Evolutionary conservation across 768 basidiomycete species (phyloP).

Genomic region (Xanthoconium stramineum): DNA sequence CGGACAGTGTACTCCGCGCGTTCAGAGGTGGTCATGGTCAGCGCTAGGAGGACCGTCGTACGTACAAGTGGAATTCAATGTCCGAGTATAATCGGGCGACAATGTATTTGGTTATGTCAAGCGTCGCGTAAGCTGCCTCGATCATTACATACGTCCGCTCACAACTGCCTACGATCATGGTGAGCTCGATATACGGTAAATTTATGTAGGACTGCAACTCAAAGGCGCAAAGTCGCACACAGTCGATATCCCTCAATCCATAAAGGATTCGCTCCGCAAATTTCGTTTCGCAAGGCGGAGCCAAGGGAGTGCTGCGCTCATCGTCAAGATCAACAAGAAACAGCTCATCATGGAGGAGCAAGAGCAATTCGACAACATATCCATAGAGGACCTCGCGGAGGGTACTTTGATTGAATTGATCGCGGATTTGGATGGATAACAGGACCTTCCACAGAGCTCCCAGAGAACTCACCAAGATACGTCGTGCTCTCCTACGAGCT

Average conservation of each 20-base stretch:
- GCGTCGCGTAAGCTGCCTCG: neutral
- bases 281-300: conserved; percentile 72
- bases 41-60: neutral
- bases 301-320: conserved; percentile 68
- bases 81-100: too few relatives aligned
- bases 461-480: conserved; percentile 84
- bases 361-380: conserved; percentile 72
- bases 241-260: conserved; percentile 79
- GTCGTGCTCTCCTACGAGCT: conserved; percentile 83
- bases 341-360: conserved; percentile 80
- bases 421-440: neutral
- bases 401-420: conserved; percentile 42
- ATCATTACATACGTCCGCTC: neutral
- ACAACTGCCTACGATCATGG: conserved; percentile 14
- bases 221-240: conserved; percentile 38
- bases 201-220: neutral
- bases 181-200: conserved; percentile 11
- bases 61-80: neutral
- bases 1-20: conserved; percentile 33
- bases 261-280: conserved; percentile 79
- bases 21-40: conserved; percentile 14
- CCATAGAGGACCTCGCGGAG: conserved; percentile 83
- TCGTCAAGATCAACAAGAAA: conserved; percentile 89
- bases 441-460: conserved; percentile 57
- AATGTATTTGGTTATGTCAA: too few relatives aligned